Evolutionary conservation across 495 filamentous ascomycete genomes (phyloP).

Genomic region (Chaetomium cochliodes): DNA sequence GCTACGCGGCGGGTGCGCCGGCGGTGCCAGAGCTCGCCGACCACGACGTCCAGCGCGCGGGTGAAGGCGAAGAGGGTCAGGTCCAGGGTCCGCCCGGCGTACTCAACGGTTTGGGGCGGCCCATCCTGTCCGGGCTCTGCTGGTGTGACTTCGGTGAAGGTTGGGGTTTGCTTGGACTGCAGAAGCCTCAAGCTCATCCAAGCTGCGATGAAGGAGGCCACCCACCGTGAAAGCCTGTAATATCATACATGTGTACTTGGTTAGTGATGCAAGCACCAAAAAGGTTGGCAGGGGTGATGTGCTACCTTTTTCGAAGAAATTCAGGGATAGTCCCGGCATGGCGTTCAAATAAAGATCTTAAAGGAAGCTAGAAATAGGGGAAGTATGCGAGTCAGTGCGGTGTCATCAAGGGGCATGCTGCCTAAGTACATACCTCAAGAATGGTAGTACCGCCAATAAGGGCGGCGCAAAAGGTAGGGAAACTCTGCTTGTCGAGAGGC

Average conservation of each 20-base stretch:
- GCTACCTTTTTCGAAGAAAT: conserved; percentile 37
- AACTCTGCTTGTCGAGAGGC: conserved; percentile 57
- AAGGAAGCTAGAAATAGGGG: conserved; percentile 32
- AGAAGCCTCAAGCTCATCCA: conserved; percentile 52
- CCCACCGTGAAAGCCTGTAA: conserved; percentile 45
- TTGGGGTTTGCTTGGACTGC: conserved; percentile 46
- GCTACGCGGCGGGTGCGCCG: conserved; percentile 39
- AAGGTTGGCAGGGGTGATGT: background rate
- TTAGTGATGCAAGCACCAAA: conserved; percentile 10
- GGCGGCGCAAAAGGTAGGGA: conserved; percentile 78
- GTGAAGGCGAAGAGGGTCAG: conserved; percentile 78
- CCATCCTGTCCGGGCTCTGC: conserved; percentile 19
- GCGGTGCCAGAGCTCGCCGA: conserved; percentile 64
- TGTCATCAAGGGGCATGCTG: background rate
- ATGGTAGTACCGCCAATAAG: conserved; percentile 75
- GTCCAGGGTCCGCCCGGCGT: conserved; percentile 80
- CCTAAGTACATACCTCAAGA: conserved; percentile 51
- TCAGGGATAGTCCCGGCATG: conserved; percentile 30
- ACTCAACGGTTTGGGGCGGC: conserved; percentile 34
- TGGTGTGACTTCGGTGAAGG: conserved; percentile 39
- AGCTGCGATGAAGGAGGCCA: conserved; percentile 51
- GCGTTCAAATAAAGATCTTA: conserved; percentile 30
- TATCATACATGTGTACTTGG: background rate
- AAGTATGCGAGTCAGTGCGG: conserved; percentile 12
- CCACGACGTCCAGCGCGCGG: conserved; percentile 70